Conservation (phyloP, 2,329 filamentous ascomycete genomes). For the Paecilomyces dactylethromorphus region DNA sequence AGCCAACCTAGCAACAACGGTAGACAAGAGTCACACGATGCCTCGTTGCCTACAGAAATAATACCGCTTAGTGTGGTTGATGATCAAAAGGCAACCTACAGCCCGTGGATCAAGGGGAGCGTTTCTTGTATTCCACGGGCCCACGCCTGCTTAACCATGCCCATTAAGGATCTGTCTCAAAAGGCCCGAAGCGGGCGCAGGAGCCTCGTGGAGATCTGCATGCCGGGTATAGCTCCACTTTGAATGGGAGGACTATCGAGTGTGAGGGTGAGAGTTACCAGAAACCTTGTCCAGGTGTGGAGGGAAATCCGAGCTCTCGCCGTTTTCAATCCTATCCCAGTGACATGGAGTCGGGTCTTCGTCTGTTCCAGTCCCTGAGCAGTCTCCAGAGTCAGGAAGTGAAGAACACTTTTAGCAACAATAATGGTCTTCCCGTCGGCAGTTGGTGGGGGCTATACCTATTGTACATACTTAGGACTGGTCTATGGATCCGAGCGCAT, state of each 20-base stretch:
- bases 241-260: background rate
- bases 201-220: background rate
- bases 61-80: conserved; percentile 3
- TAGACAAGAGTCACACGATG: conserved; percentile 2
- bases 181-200: background rate
- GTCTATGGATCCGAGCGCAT: background rate
- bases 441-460: background rate
- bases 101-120: conserved; percentile 5
- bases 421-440: background rate
- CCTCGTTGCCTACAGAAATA: conserved; percentile 4
- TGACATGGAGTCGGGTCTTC: conserved; percentile 1
- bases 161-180: background rate
- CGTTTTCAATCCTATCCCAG: conserved; percentile 3
- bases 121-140: background rate
- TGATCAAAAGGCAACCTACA: conserved; percentile 1
- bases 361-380: background rate
- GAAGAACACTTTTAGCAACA: background rate
- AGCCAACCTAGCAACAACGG: conserved; percentile 3
- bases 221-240: background rate
- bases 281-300: background rate
- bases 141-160: background rate
- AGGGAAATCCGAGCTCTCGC: conserved; percentile 3
- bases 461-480: background rate
- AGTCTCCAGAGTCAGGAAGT: background rate
- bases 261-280: background rate